Conservation (phyloP, 805 yeast genomes). For the Peterozyma xylosa region DNA sequence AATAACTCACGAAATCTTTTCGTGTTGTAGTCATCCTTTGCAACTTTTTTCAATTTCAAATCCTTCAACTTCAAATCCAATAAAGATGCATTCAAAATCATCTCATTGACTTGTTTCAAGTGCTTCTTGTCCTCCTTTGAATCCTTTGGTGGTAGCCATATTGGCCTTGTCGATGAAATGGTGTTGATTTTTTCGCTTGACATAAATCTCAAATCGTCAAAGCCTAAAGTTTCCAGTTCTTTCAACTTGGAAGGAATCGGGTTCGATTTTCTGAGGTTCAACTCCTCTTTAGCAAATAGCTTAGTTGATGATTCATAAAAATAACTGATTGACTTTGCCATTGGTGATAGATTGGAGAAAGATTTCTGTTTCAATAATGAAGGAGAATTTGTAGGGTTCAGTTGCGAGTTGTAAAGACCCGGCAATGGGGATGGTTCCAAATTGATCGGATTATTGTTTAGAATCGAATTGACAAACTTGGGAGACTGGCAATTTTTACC, state of each 20-base stretch:
- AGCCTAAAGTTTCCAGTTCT: constrained; percentile 27
- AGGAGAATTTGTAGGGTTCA: constrained; percentile 2
- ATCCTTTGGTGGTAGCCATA: constrained; percentile 65
- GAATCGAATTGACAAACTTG: constrained; percentile 8
- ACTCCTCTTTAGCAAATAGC: constrained; percentile 25
- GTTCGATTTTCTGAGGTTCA: constrained; percentile 25
- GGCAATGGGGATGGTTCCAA: constrained; percentile 5
- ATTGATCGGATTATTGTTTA: constrained; percentile 9
- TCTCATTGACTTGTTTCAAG: constrained; percentile 41
- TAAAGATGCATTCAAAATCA: constrained; percentile 25
- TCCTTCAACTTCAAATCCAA: constrained; percentile 21
- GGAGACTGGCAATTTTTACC: constrained; percentile 3
- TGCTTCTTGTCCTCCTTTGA: constrained; percentile 44
- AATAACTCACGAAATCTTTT: constrained; percentile 23
- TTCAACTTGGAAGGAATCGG: constrained; percentile 29
- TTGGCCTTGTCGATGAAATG: constrained; percentile 58
- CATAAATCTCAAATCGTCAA: constrained; percentile 54
- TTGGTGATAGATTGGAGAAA: constrained; percentile 21
- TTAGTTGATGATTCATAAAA: constrained; percentile 32
- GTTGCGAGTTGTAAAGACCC: constrained; percentile 1
- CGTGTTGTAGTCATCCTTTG: constrained; percentile 21
- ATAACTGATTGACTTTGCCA: constrained; percentile 30
- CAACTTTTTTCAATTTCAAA: constrained; percentile 23
- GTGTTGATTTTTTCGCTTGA: constrained; percentile 52
- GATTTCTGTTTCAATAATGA: constrained; percentile 16